phyloP scores from a whole-genome alignment of 805 yeast genomes.

The Spencermartinsiella europaea region DNA sequence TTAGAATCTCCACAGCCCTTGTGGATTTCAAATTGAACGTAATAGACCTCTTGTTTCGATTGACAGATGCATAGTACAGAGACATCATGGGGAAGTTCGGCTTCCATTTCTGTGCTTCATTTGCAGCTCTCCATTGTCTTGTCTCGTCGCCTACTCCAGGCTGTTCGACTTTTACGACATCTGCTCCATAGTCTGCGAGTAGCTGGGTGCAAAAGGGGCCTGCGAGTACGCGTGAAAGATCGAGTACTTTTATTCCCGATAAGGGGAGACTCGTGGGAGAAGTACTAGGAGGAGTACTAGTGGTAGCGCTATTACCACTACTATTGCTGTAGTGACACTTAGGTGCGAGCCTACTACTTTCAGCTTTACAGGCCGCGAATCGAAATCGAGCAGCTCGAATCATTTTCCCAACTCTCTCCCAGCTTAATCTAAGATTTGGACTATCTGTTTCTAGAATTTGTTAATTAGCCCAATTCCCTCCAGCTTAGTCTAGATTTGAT shows the following conservation, averaged over 20 bases:
- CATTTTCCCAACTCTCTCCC: too few relatives aligned
- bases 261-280: slow-evolving; percentile 26
- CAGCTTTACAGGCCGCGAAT: too few relatives aligned
- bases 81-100: slow-evolving; percentile 23
- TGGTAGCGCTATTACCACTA: too few relatives aligned
- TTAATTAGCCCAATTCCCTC: too few relatives aligned
- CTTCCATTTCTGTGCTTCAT: slow-evolving; percentile 20
- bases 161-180: slow-evolving; percentile 37
- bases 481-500: too few relatives aligned
- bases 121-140: slow-evolving; percentile 37
- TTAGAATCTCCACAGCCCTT: slow-evolving; percentile 30
- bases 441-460: too few relatives aligned
- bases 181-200: slow-evolving; percentile 38
- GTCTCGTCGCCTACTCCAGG: slow-evolving; percentile 38
- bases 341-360: too few relatives aligned
- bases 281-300: background rate
- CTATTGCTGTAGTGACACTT: too few relatives aligned
- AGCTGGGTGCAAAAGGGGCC: slow-evolving; percentile 38
- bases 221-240: slow-evolving; percentile 38
- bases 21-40: slow-evolving; percentile 32
- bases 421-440: too few relatives aligned
- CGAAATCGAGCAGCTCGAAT: too few relatives aligned
- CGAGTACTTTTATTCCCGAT: slow-evolving; percentile 32
- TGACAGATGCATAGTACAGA: slow-evolving; percentile 34
- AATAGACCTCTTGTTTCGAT: slow-evolving; percentile 34